These are phyloP conservation scores for Wickerhamiella brachini DNA, from an alignment of 805 yeast species.

Conservation along the genomic window DNA sequence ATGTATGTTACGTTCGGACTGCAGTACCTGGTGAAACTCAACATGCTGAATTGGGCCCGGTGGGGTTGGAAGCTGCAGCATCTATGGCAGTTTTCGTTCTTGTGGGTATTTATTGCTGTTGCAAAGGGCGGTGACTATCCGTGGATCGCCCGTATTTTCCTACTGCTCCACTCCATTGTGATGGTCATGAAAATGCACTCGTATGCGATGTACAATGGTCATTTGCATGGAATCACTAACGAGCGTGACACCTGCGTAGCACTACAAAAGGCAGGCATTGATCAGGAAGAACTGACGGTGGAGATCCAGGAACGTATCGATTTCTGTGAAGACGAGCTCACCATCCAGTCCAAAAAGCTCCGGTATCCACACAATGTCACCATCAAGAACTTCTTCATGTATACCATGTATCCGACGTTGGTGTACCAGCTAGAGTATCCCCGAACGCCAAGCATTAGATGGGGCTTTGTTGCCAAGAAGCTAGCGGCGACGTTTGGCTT, in stretches of 20 bases:
- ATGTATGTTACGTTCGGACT: constrained; percentile 47
- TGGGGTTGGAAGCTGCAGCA: constrained; percentile 54
- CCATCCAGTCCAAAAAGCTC: constrained; percentile 34
- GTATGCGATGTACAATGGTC: constrained; percentile 82
- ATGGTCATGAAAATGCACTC: constrained; percentile 93
- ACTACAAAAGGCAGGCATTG: neutral
- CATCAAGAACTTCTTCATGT: constrained; percentile 52
- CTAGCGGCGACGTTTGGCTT: constrained; percentile 75
- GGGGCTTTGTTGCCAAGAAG: constrained; percentile 56
- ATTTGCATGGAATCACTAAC: constrained; percentile 33
- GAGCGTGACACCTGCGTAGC: constrained; percentile 4
- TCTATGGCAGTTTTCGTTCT: constrained; percentile 39
- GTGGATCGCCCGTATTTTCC: constrained; percentile 84
- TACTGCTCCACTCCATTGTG: constrained; percentile 73
- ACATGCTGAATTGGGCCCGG: constrained; percentile 42
- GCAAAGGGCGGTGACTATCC: constrained; percentile 49
- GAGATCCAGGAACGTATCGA: constrained; percentile 36
- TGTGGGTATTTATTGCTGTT: constrained; percentile 40
- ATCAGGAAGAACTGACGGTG: constrained; percentile 20
- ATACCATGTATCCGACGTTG: constrained; percentile 78
- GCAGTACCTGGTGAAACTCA: constrained; percentile 39
- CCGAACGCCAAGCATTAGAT: constrained; percentile 52
- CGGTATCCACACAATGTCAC: constrained; percentile 66
- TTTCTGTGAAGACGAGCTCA: constrained; percentile 63
- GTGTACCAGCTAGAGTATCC: constrained; percentile 64